phyloP scores from a whole-genome alignment of 352 stramenopile genomes.

The Pythium aquatile region DNA sequence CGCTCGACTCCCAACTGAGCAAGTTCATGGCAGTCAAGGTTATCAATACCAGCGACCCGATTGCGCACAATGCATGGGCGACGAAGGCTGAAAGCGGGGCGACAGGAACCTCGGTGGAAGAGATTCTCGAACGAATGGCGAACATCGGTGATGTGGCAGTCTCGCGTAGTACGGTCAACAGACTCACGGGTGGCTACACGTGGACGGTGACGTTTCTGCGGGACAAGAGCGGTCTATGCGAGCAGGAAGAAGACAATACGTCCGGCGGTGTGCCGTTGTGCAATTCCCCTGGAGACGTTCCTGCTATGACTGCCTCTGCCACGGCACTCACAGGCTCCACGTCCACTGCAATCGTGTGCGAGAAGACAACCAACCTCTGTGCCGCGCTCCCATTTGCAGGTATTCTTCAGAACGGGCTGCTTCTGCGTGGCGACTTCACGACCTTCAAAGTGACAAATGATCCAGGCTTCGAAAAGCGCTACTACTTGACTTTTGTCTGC shows the following conservation, averaged over 20 bases:
- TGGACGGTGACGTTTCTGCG: constrained; percentile 95
- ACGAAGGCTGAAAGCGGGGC: constrained; percentile 86
- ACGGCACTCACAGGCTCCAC: constrained; percentile 35
- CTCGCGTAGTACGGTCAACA: constrained; percentile 81
- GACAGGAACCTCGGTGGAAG: constrained; percentile 92
- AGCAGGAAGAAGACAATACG: constrained; percentile 54
- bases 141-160: constrained; percentile 95
- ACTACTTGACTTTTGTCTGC: constrained; percentile 38
- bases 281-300: constrained; percentile 93
- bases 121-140: constrained; percentile 93
- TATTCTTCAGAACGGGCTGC: constrained; percentile 50
- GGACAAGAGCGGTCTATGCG: constrained; percentile 67
- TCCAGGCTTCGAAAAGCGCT: constrained; percentile 47
- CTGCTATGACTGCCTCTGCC: constrained; percentile 55
- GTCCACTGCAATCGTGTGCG: constrained; percentile 32
- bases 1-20: constrained; percentile 75
- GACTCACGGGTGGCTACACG: constrained; percentile 89
- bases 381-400: not conserved
- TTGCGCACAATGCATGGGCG: constrained; percentile 92
- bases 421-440: constrained; percentile 89
- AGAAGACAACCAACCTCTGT: constrained; percentile 27
- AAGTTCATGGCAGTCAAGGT: constrained; percentile 68
- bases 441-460: constrained; percentile 84
- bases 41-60: constrained; percentile 66
- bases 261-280: constrained; percentile 63